Conservation (phyloP, 2,329 filamentous ascomycete species). For the Magnaporthiopsis poae region DNA sequence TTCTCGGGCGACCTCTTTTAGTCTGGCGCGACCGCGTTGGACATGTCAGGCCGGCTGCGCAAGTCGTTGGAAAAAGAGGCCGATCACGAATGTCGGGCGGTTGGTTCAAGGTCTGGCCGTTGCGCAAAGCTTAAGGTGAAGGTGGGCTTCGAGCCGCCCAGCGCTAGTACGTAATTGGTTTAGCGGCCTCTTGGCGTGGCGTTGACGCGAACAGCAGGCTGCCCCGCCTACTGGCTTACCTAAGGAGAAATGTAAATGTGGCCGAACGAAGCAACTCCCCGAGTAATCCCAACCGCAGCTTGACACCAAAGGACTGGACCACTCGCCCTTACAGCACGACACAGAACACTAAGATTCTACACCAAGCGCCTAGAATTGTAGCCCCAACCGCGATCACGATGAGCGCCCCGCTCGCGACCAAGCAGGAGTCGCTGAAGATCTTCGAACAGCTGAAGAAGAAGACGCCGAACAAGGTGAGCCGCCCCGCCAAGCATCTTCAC, state of each 20-base stretch:
- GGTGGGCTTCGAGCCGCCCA: not conserved
- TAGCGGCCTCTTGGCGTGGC: constrained; percentile 21
- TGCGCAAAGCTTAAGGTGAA: not conserved
- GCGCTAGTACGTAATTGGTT: constrained; percentile 19
- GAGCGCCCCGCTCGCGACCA: constrained; percentile 64
- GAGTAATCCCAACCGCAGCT: constrained; percentile 7
- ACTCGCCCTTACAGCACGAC: not conserved
- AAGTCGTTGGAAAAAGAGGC: not conserved
- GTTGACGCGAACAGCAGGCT: constrained; percentile 13
- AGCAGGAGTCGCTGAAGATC: constrained; percentile 90
- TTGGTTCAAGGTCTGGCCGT: not conserved
- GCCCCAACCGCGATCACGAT: constrained; percentile 31
- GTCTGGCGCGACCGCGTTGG: no score
- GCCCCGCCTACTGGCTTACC: not conserved
- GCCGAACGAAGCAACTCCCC: constrained; percentile 11
- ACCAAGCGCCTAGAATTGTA: not conserved
- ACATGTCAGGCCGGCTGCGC: no score
- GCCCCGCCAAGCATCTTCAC: constrained; percentile 10
- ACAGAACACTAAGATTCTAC: not conserved
- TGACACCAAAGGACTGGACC: constrained; percentile 23
- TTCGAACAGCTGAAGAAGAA: constrained; percentile 96
- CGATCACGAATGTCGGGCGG: not conserved
- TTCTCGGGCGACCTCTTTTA: no score
- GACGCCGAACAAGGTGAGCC: constrained; percentile 78
- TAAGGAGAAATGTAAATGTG: constrained; percentile 18